Conservation (phyloP, 1,139 yeast genomes). For the Zygotorulaspora mrakii region DNA sequence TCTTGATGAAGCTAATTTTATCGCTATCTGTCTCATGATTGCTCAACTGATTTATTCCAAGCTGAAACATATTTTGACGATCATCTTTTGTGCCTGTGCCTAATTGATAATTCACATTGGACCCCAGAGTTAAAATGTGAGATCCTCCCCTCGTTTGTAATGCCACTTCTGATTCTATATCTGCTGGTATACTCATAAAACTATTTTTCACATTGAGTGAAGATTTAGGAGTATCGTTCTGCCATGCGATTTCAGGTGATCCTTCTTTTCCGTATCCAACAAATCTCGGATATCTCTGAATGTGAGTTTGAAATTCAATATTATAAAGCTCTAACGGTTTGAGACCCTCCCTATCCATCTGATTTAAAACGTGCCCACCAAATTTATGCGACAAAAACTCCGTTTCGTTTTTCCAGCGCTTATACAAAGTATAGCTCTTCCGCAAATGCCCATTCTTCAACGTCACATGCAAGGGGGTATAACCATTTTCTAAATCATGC, state of each 20-base stretch:
- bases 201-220: constrained; percentile 19
- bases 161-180: constrained; percentile 11
- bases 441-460: constrained; percentile 27
- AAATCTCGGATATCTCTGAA: constrained; percentile 22
- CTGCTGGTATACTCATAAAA: constrained; percentile 15
- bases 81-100: constrained; percentile 70
- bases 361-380: constrained; percentile 43
- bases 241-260: constrained; percentile 19
- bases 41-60: constrained; percentile 34
- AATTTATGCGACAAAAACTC: constrained; percentile 43
- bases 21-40: constrained; percentile 2
- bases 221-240: neutral
- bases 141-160: constrained; percentile 19
- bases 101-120: constrained; percentile 59
- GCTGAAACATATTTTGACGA: constrained; percentile 39
- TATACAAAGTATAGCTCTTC: constrained; percentile 46
- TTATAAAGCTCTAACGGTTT: constrained; percentile 57
- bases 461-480: constrained; percentile 67
- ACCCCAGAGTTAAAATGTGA: constrained; percentile 51
- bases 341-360: constrained; percentile 63
- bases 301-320: constrained; percentile 18
- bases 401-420: constrained; percentile 47
- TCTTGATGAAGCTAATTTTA: constrained; percentile 31
- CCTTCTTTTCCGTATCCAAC: constrained; percentile 24
- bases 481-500: constrained; percentile 72